Conservation (phyloP, 768 basidiomycete species). For the Pleurotus tuoliensis region DNA sequence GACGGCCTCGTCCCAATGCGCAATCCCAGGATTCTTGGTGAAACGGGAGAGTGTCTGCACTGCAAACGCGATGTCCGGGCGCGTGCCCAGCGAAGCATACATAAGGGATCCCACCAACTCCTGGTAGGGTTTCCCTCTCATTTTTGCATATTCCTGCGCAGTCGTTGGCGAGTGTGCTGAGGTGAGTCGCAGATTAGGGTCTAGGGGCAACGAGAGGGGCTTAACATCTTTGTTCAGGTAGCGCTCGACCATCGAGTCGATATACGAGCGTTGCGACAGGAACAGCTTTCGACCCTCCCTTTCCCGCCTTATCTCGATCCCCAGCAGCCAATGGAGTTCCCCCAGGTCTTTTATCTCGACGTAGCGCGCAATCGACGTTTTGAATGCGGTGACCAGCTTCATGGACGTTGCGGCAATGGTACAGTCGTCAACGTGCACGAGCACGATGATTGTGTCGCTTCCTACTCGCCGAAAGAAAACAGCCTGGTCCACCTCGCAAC, state of each 20-base stretch:
- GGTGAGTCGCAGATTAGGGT: slow-evolving; percentile 16
- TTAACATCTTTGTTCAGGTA: slow-evolving; percentile 22
- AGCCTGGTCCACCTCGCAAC: slow-evolving; percentile 16
- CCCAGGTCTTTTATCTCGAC: slow-evolving; percentile 3
- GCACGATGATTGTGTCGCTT: slow-evolving; percentile 11
- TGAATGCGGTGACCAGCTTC: slow-evolving; percentile 10
- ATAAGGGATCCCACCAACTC: slow-evolving; percentile 28
- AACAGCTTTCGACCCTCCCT: slow-evolving; percentile 13
- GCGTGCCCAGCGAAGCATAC: slow-evolving; percentile 26
- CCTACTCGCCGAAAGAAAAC: slow-evolving; percentile 13
- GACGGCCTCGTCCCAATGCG: slow-evolving; percentile 37
- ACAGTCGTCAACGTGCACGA: slow-evolving; percentile 20
- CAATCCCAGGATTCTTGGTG: slow-evolving; percentile 22
- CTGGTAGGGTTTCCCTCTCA: slow-evolving; percentile 22
- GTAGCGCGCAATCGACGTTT: neutral
- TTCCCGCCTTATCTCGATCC: slow-evolving; percentile 14
- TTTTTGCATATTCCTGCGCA: slow-evolving; percentile 15
- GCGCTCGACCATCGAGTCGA: slow-evolving; percentile 21
- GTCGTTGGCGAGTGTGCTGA: slow-evolving; percentile 16
- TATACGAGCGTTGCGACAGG: slow-evolving; percentile 26
- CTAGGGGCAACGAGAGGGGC: slow-evolving; percentile 23
- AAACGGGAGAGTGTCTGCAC: slow-evolving; percentile 27
- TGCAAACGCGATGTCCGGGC: slow-evolving; percentile 29
- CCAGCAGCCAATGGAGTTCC: slow-evolving; percentile 13
- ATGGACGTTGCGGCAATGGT: slow-evolving; percentile 14